Evolutionary conservation across 78 protist species (phyloP), one percentile per base, ranked within the genome.

Genomic region (Tieghemostelium lacteum): DNA sequence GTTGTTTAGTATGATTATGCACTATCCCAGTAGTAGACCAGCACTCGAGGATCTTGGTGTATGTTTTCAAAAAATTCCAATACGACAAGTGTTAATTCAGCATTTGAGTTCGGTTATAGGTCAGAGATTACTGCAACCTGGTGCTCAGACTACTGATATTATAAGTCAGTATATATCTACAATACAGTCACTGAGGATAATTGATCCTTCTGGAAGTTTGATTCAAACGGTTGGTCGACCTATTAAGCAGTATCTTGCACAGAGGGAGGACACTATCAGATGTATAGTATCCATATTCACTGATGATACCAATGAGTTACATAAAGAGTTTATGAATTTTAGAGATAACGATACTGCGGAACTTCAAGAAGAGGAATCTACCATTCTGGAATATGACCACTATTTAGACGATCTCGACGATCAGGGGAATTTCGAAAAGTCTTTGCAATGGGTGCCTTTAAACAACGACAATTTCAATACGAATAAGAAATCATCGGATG

Each of bases 1-100:
- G 58, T n/a, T 96, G 10, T 96, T 96, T 72, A 97, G 96, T 40
- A 95, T 96, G 64, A 85, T 96, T 36, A 71, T 93, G 22, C 92
- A 94, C 29, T 96, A 39, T 36, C 96, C 97, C n/a, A 94, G 88
- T 12, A 60, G 88, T 29, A 8, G 4, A 39, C 87, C 92, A 20
- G 93, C 97, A 17, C 17, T 96, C 10, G 42, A 29, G 22, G 96
- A 95, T 61, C 92, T 95, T 7, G 33, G 80, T 14, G 2, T 61
- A 26, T 75, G 85, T 31, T 71, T 61, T 57, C 66, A 61, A 34
- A 54, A 67, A 49, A 76, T 88, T 6, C 28, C 77, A 17, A 54
- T 72, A 8, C 72, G 78, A 62, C 54, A 62, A 37, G 10, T 34
- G 17, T 50, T 94, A 57, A 28, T 85, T 16, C 50, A 28, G 5